Percentiles rank a stretch among this genome's conserved stretches.
Evolutionary conservation across 768 basidiomycete genomes (phyloP).

Genomic region (Amanita thiersii): DNA sequence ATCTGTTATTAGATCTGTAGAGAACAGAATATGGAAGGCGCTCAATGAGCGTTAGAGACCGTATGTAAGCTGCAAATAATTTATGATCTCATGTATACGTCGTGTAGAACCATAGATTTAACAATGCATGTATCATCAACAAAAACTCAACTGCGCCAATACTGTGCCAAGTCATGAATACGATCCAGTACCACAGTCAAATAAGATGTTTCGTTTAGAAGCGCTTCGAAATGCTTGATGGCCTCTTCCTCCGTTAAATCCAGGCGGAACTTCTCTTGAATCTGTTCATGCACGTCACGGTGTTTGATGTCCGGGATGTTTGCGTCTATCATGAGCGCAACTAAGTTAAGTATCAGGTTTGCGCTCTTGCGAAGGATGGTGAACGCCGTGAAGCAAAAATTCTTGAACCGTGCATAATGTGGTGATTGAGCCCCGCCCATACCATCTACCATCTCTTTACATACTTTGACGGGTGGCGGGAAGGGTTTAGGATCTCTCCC

Average conservation of each 20-base stretch:
- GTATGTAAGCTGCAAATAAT: background rate
- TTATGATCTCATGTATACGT: background rate
- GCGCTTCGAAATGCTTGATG: conserved; percentile 90
- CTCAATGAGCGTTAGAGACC: conserved; percentile 8
- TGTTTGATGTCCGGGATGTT: conserved; percentile 97
- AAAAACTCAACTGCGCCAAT: conserved; percentile 62
- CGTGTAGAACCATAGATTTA: too few species aligned
- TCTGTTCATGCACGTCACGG: conserved; percentile 78
- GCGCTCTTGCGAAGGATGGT: conserved; percentile 93
- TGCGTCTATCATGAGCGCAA: conserved; percentile 95
- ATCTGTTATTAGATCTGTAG: conserved; percentile 46
- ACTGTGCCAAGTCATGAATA: conserved; percentile 87
- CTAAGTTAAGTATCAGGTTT: conserved; percentile 93
- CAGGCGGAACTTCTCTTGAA: conserved; percentile 94
- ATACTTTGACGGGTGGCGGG: conserved; percentile 96
- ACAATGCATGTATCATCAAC: background rate
- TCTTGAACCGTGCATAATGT: conserved; percentile 96
- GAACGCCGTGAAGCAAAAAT: conserved; percentile 96
- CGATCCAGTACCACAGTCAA: conserved; percentile 89
- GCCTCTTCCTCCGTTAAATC: conserved; percentile 96
- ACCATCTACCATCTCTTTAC: conserved; percentile 99
- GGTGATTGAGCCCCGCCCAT: conserved; percentile 96
- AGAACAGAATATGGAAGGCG: conserved; percentile 50
- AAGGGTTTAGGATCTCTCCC: conserved; percentile 97
- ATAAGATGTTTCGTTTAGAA: conserved; percentile 93